These are phyloP conservation scores for Penicillium janthinellum DNA, from an alignment of 2,329 filamentous ascomycete species.

Conservation along the genomic window DNA sequence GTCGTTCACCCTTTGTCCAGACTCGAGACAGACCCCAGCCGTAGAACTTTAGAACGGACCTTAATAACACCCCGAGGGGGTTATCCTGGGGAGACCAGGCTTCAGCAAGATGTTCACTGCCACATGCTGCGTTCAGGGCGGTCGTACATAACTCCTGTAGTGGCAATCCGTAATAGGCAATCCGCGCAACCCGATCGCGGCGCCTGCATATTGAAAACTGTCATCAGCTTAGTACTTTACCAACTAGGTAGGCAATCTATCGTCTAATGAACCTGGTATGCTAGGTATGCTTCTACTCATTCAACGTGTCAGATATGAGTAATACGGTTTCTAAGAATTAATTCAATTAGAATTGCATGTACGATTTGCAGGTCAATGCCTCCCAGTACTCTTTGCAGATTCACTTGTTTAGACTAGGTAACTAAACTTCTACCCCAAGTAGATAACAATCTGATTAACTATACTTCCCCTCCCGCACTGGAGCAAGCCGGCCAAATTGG, in stretches of 20 bases:
- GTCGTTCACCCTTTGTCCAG: background rate
- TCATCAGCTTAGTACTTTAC: background rate
- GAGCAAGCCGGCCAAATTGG: background rate
- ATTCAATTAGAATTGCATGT: background rate
- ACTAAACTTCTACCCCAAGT: background rate
- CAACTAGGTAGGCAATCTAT: background rate
- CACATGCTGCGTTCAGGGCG: slow-evolving; percentile 6
- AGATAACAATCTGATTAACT: background rate
- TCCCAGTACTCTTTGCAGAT: no score
- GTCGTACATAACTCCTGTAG: background rate
- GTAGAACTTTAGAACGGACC: background rate
- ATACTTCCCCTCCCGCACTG: slow-evolving; percentile 4
- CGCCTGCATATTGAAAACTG: background rate
- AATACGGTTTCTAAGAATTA: background rate
- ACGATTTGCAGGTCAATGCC: background rate
- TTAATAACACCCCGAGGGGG: slow-evolving; percentile 1
- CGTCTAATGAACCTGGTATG: background rate
- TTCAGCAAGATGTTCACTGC: background rate
- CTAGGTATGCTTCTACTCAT: background rate
- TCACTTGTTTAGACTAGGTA: background rate
- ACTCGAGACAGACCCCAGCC: background rate
- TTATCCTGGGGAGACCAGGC: background rate
- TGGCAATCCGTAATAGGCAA: background rate
- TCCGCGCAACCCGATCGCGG: background rate
- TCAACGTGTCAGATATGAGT: background rate